Evolutionary conservation across 164 flowering plant species (phyloP), one percentile per base, ranked within the genome.

Genomic region (Magnolia officinalis): DNA sequence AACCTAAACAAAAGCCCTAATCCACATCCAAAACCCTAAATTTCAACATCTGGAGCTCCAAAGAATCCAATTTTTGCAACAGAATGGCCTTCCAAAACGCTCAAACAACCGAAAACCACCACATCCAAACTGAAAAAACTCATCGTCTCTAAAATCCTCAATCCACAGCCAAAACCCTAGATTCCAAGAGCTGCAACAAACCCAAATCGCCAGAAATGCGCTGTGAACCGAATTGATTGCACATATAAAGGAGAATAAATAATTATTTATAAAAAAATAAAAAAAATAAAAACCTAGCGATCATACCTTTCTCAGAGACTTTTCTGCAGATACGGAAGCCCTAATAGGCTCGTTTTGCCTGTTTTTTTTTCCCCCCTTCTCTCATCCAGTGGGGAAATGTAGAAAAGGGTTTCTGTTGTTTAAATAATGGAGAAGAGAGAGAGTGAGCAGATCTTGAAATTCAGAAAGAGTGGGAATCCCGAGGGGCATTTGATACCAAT

Each of bases 401-500:
- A 9, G 16, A 50, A 2, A 8, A 26, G 21, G 29, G 50, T 51
- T 24, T 45, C 51, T 20, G 6, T 71, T 71, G 23, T 19, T 70
- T 70, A 66, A 71, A 74, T 66, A 71, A 72, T 37, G 14, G 67
- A 20, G 2, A 67, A 26, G 8, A 4, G 4, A 76, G 31, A 55
- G 58, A 64, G 18, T 66, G 29, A 77, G 84, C 75, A 85, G 85
- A 85, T 85, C 86, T 86, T 85, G 89, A 88, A 87, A 88, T 87
- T 83, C 87, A 83, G 83, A 83, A 85, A 86, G 77, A 81, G 90
- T 88, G 87, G 83, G 89, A 89, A 88, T 90, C 90, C 89, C 90
- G 26, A 87, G 78, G 84, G 82, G 89, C 88, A 88, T 87, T 84
- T 83, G 90, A 88, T 88, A 87, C 93, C 89, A 86, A 85, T 90